phyloP scores from a whole-genome alignment of 2,329 filamentous ascomycete genomes.

The Metarhizium robertsii region DNA sequence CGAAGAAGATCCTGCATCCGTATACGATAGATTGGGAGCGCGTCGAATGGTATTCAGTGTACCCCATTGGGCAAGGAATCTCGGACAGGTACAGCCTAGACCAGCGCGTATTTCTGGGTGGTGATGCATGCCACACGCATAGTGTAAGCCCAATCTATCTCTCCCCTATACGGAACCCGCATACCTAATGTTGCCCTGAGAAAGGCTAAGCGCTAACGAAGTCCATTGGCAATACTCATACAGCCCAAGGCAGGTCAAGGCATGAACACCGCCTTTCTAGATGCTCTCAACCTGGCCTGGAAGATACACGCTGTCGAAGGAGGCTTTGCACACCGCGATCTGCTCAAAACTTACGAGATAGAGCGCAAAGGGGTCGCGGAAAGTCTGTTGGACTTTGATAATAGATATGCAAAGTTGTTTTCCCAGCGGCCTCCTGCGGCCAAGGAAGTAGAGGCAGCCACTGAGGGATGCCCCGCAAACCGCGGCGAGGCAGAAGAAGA shows the following conservation, averaged over 20 bases:
- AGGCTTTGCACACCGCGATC: conserved; percentile 65
- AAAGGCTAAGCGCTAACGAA: neutral
- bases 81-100: conserved; percentile 58
- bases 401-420: conserved; percentile 83
- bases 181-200: neutral
- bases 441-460: conserved; percentile 62
- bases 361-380: conserved; percentile 82
- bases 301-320: conserved; percentile 88
- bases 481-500: conserved; percentile 38
- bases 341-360: conserved; percentile 76
- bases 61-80: conserved; percentile 67
- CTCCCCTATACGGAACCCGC: neutral
- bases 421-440: conserved; percentile 67
- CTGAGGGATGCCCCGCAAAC: conserved; percentile 22
- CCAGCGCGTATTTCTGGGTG: conserved; percentile 63
- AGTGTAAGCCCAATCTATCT: conserved; percentile 40
- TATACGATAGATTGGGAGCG: conserved; percentile 59
- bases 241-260: conserved; percentile 69
- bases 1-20: conserved; percentile 55
- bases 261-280: conserved; percentile 72
- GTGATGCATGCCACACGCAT: conserved; percentile 73
- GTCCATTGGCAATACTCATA: conserved; percentile 23
- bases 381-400: conserved; percentile 76
- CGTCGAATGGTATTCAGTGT: conserved; percentile 68
- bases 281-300: conserved; percentile 87